Base-by-base conservation (phyloP, 371 early-diverging fungal species). In the Aphelidium insulamus region DNA sequence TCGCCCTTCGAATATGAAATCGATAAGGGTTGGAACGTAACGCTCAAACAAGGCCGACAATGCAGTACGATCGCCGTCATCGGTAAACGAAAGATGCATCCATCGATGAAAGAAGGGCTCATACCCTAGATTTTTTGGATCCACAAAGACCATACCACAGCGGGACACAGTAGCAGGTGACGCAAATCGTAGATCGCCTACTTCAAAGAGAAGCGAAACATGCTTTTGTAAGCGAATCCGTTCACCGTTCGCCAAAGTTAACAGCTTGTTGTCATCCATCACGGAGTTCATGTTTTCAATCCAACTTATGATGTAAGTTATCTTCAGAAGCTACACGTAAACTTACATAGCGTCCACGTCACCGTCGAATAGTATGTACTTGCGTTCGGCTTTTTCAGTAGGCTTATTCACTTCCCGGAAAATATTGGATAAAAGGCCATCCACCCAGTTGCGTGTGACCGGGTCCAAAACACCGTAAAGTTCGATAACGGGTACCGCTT, bases 281-380 rank as follows among this genome's bases (percentile, higher is more conserved):
- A 66, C 66, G 7, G 63, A 60, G 45, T 72, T 72, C 58, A 72
- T 67, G 51, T 72, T 66, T 33, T 72, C 72, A 11, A 69, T 62
- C 72, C 72, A n/a, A n/a, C n/a, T n/a, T n/a, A n/a, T n/a, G n/a
- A n/a, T n/a, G n/a, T n/a, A n/a, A n/a, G n/a, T n/a, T n/a, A n/a
- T n/a, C n/a, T n/a, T n/a, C n/a, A n/a, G n/a, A n/a, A n/a, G n/a
- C n/a, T n/a, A n/a, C n/a, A n/a, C n/a, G n/a, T n/a, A n/a, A n/a
- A n/a, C n/a, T n/a, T n/a, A 69, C 10, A 57, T 57, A 5, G 68
- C 61, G 38, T 66, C 64, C 17, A 54, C 39, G 45, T 58, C 61
- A 23, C 69, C 65, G 45, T 72, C 72, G 50, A 69, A 72, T 1
- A 69, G 58, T 40, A 69, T 65, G 44, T 61, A 69, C 36, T 56